These are phyloP conservation scores for Rubroshorea leprosula DNA, from an alignment of 345 rosid species.

Conservation along the genomic window DNA sequence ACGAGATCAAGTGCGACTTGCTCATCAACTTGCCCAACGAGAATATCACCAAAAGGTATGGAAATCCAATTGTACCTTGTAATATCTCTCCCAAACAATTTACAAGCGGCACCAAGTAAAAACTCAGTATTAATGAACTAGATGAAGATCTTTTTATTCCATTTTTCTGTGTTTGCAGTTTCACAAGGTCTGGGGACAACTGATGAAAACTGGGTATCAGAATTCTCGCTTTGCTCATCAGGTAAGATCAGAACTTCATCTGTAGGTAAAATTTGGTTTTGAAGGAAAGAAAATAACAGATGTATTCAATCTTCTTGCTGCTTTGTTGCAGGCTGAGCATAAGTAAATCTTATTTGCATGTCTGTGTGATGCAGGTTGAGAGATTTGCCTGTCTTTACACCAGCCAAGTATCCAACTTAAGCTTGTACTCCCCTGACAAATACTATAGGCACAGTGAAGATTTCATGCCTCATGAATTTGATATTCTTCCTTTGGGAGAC, in stretches of 20 bases:
- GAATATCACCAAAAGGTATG: constrained; percentile 68
- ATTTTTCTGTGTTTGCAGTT: constrained; percentile 40
- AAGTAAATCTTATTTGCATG: too few relatives aligned
- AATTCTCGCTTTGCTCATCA: constrained; percentile 99
- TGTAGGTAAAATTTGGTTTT: too few relatives aligned
- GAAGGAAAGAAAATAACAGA: too few relatives aligned
- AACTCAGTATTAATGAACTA: neutral
- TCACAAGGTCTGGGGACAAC: constrained; percentile 95
- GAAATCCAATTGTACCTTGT: neutral
- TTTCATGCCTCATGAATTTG: constrained; percentile 92
- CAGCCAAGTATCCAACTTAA: constrained; percentile 83
- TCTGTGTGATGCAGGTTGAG: constrained; percentile 57
- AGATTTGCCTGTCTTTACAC: constrained; percentile 98
- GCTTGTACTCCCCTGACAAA: constrained; percentile 87
- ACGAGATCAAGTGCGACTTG: constrained; percentile 46
- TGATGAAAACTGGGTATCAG: constrained; percentile 97
- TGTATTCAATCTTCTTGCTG: too few relatives aligned
- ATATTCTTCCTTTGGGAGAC: constrained; percentile 52
- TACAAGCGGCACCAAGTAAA: neutral
- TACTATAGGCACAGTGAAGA: constrained; percentile 92
- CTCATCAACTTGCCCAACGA: constrained; percentile 69
- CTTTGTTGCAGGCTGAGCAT: too few relatives aligned
- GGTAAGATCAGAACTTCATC: constrained; percentile 32
- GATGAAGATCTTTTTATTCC: neutral
- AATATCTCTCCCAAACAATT: neutral